Evolutionary conservation across 805 yeast species (phyloP).

Genomic region (Torulaspora delbrueckii): DNA sequence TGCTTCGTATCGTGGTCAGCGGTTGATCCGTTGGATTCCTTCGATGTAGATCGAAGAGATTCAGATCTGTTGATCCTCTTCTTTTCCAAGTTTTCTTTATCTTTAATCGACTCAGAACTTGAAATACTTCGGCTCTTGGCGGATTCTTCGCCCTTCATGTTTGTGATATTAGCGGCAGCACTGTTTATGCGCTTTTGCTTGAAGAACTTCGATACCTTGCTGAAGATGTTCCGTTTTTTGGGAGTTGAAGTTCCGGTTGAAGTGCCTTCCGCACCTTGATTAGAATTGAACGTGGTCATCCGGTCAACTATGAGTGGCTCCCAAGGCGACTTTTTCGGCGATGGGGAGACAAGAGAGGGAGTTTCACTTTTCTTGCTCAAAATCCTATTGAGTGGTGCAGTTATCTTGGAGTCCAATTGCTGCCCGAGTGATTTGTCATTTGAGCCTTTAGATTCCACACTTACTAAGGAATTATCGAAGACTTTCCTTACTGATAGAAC

Average conservation of each 20-base stretch:
- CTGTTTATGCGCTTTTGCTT: constrained; percentile 22
- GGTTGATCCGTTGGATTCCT: constrained; percentile 4
- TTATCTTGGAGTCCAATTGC: constrained; percentile 17
- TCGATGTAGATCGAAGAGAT: constrained; percentile 11
- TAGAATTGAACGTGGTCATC: background rate
- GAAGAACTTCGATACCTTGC: constrained; percentile 35
- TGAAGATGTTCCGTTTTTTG: constrained; percentile 31
- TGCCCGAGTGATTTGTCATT: constrained; percentile 27
- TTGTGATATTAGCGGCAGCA: constrained; percentile 1
- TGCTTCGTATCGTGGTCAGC: constrained; percentile 6
- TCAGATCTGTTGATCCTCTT: constrained; percentile 14
- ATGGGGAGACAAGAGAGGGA: background rate
- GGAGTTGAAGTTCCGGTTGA: constrained; percentile 3
- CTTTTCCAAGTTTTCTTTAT: constrained; percentile 6
- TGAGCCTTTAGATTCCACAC: constrained; percentile 27
- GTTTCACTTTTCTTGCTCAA: constrained; percentile 26
- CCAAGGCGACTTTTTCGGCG: constrained; percentile 1
- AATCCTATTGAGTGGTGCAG: constrained; percentile 23
- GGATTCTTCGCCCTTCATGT: constrained; percentile 5
- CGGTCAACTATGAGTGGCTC: constrained; percentile 2
- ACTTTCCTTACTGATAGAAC: constrained; percentile 33
- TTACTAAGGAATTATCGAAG: constrained; percentile 19
- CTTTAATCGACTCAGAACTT: constrained; percentile 4
- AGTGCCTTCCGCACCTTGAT: background rate
- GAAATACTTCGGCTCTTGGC: constrained; percentile 8